phyloP scores from a whole-genome alignment of 2,329 filamentous ascomycete genomes.

The Verticillium albo-atrum region DNA sequence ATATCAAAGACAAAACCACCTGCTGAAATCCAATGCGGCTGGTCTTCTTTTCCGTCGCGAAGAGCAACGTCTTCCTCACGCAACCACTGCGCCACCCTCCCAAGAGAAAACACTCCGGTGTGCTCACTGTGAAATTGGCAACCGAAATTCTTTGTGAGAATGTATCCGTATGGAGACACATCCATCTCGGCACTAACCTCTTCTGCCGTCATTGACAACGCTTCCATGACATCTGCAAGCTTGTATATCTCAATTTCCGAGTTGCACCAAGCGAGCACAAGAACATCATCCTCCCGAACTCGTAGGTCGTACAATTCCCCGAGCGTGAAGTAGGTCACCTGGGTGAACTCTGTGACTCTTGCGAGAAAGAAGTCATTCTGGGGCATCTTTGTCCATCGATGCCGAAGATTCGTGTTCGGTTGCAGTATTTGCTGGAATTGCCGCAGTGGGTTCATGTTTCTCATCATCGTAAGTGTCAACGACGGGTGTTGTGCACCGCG shows the following conservation, averaged over 20 bases:
- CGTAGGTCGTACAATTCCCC: constrained; percentile 5
- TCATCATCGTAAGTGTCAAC: neutral
- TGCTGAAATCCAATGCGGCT: constrained; percentile 2
- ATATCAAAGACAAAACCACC: constrained; percentile 7
- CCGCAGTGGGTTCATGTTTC: neutral
- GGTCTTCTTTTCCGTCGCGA: constrained; percentile 1
- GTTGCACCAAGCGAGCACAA: constrained; percentile 1
- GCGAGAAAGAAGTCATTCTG: neutral
- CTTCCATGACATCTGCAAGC: neutral
- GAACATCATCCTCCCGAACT: neutral
- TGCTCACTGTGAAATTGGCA: neutral
- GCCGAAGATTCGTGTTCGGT: neutral
- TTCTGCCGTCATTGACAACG: neutral
- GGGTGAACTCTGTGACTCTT: neutral
- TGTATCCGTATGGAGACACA: neutral
- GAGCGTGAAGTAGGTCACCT: constrained; percentile 1
- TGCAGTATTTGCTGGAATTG: neutral
- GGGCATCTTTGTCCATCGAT: neutral
- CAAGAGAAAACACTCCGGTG: neutral
- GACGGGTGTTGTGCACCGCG: neutral
- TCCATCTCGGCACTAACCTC: neutral
- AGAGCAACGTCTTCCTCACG: constrained; percentile 2
- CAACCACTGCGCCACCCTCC: neutral
- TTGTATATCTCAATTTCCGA: constrained; percentile 2
- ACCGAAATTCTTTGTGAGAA: neutral